A percentile compares a stretch with the other conserved stretches of the same genome.
These are phyloP conservation scores for Sonneratia caseolaris DNA, from an alignment of 345 rosid species.

Conservation along the genomic window DNA sequence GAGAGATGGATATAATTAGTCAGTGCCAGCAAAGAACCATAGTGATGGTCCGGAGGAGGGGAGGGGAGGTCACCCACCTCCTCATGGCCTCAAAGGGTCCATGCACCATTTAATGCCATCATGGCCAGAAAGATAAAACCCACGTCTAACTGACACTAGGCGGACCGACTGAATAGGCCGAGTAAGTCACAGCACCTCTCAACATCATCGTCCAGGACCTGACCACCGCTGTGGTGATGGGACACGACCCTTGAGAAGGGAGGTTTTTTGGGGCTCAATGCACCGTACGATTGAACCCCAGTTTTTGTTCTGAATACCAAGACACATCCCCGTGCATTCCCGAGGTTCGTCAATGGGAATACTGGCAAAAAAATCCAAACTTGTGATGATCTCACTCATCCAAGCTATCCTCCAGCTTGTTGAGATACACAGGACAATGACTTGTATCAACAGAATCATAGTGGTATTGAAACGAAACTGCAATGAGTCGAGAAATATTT, in stretches of 20 bases:
- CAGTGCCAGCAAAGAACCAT: slow-evolving; percentile 7
- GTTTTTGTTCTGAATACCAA: not conserved
- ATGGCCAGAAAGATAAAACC: not conserved
- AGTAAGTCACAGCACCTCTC: not conserved
- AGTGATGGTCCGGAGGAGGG: not conserved
- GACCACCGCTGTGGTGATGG: too few relatives aligned
- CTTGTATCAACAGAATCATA: too few relatives aligned
- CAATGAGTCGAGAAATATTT: not conserved
- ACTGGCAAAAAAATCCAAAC: not conserved
- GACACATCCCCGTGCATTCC: not conserved
- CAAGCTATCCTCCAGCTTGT: not conserved
- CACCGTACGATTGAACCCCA: not conserved
- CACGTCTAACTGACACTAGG: not conserved
- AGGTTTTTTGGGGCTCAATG: slow-evolving; percentile 3
- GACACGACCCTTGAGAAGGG: not conserved
- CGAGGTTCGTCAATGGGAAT: not conserved
- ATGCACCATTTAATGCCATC: not conserved
- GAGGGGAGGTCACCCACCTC: too few relatives aligned
- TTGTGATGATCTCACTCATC: not conserved
- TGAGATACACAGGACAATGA: not conserved
- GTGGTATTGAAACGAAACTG: too few relatives aligned
- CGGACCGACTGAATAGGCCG: not conserved
- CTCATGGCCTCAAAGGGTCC: not conserved
- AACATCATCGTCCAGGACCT: not conserved
- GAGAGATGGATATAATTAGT: not conserved